Conservation (phyloP, 2,329 filamentous ascomycete species). For the Sarocladium oryzae region DNA sequence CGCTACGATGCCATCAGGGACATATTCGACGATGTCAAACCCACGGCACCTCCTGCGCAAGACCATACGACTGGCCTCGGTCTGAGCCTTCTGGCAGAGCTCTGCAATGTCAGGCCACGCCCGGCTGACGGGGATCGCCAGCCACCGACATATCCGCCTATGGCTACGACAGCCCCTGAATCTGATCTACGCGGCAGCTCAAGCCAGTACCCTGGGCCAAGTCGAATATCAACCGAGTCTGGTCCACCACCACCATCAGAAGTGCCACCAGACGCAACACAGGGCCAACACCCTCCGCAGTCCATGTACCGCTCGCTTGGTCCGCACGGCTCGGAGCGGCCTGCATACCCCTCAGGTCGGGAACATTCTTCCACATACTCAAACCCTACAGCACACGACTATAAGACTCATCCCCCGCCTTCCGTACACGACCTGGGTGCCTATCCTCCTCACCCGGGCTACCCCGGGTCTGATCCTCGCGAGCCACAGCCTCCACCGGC, state of each 20-base stretch:
- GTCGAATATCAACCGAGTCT: not conserved
- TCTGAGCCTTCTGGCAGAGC: slow-evolving; percentile 28
- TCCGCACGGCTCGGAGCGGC: not conserved
- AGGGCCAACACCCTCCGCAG: not conserved
- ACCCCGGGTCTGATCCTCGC: slow-evolving; percentile 17
- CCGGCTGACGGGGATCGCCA: slow-evolving; percentile 10
- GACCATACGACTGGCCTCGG: slow-evolving; percentile 15
- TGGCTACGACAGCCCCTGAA: not conserved
- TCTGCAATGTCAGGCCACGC: slow-evolving; percentile 26
- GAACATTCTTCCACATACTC: not conserved
- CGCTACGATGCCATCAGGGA: slow-evolving; percentile 29
- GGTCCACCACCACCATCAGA: not conserved
- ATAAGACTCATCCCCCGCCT: slow-evolving; percentile 19
- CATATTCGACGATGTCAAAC: slow-evolving; percentile 32
- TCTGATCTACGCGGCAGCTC: not conserved
- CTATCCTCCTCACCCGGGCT: slow-evolving; percentile 23
- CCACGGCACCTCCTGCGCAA: slow-evolving; percentile 18
- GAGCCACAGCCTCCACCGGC: not conserved
- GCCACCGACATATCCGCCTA: not conserved
- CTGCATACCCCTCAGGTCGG: not conserved
- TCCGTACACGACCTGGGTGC: slow-evolving; percentile 17
- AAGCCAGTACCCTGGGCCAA: not conserved
- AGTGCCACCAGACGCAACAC: not conserved
- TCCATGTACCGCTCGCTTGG: slow-evolving; percentile 3
- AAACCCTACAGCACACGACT: slow-evolving; percentile 15